Base-by-base conservation (phyloP, 805 yeast genomes). In the Metschnikowia peoriensis region DNA sequence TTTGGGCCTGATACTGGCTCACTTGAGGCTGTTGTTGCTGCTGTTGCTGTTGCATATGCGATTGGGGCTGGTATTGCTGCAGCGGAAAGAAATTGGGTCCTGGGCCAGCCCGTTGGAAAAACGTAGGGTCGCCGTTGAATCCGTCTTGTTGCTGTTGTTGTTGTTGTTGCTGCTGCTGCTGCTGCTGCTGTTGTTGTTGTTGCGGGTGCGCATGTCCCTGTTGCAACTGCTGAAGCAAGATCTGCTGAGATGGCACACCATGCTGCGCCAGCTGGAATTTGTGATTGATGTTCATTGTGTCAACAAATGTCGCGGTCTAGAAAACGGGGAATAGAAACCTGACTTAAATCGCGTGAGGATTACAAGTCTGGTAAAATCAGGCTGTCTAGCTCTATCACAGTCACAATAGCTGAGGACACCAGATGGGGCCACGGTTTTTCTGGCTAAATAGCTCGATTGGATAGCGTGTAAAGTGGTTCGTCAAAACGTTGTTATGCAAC, bases 221-320 rank as follows among this genome's bases (percentile, higher is more conserved):
- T 52, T 72, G 79, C 48, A 73, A 66, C 55, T 72, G 78, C 58
- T 72, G 78, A 49, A 73, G 66, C 55, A 74, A 65, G 15, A 72
- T 64, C 58, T 73, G 79, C 55, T 75, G 79, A 29, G 76, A 73
- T 49, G 73, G 79, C 47, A 72, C 59, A 52, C 66, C 66, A 53
- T 62, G 73, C 47, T 56, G 66, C 29, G 51, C 41, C 54, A 48
- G 61, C 47, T 56, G 65, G 57, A 55, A 62, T 48, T 62, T 63
- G 54, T 56, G 61, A 32, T 57, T 62, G 41, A 57, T 44, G 54
- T 63, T 64, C 66, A 64, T 64, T 35, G 17, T 35, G 41, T 28
- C 7, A 32, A n/a, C 22, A 38, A 17, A 35, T 22, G 27, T 32
- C 12, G 38, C 38, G 46, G 28, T 43, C 38, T 43, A n/a, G 22